Percentiles rank a stretch among this genome's conserved stretches.
Evolutionary conservation across 768 basidiomycete genomes (phyloP).

Genomic region (Naganishia onofrii): DNA sequence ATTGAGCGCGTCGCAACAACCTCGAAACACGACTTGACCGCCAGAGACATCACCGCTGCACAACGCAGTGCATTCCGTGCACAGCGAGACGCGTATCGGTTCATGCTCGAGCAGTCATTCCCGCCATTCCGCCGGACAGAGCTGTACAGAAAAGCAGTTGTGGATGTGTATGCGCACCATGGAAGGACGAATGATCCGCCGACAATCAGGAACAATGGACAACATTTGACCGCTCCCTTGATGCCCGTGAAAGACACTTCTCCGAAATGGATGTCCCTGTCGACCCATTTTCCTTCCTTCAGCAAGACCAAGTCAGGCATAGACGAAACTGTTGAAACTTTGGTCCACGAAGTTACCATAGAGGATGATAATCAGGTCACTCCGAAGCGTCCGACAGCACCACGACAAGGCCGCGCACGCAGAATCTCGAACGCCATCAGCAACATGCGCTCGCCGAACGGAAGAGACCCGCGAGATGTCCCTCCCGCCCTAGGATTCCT

Average conservation of each 20-base stretch:
- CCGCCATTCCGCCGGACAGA: slow-evolving; percentile 83
- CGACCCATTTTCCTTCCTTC: slow-evolving; percentile 21
- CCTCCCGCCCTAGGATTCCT: slow-evolving; percentile 38
- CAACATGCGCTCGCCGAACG: slow-evolving; percentile 11
- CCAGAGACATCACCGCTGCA: slow-evolving; percentile 56
- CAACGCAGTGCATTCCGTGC: slow-evolving; percentile 76
- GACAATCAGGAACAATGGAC: neutral
- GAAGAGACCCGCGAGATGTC: neutral
- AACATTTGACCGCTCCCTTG: neutral
- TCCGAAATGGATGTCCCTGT: slow-evolving; percentile 18
- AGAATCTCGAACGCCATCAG: slow-evolving; percentile 14
- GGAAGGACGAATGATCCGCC: neutral
- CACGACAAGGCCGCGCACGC: neutral
- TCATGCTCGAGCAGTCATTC: slow-evolving; percentile 85
- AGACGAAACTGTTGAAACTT: neutral
- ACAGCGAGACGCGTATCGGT: slow-evolving; percentile 77
- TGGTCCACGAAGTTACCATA: neutral
- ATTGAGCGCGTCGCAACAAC: neutral
- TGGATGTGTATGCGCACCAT: slow-evolving; percentile 52
- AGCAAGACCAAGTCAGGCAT: neutral
- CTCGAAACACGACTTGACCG: slow-evolving; percentile 68
- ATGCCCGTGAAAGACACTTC: neutral
- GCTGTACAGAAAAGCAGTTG: slow-evolving; percentile 84
- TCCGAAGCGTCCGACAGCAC: slow-evolving; percentile 7
- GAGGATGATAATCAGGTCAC: slow-evolving; percentile 1